Percentiles rank a stretch among this genome's conserved stretches.
phyloP scores from a whole-genome alignment of 257 asterid genomes.

The Perilla frutescens region DNA sequence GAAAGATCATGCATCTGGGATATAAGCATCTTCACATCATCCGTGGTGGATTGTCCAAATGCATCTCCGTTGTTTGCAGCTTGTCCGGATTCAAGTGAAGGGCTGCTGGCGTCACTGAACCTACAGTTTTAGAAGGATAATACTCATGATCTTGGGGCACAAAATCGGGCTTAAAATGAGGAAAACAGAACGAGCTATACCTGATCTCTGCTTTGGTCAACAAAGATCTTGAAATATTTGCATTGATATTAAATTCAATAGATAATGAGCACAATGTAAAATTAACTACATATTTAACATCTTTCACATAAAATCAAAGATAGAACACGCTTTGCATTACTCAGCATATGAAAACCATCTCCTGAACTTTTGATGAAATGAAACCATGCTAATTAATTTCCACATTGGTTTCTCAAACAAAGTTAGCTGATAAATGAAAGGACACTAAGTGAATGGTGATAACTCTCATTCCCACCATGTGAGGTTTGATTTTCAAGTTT shows the following conservation, averaged over 20 bases:
- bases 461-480: slow-evolving; percentile 5
- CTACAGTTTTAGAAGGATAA: slow-evolving; percentile 21
- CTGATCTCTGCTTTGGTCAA: background rate
- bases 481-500: slow-evolving; percentile 19
- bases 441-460: background rate
- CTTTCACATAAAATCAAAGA: background rate
- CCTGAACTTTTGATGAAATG: background rate
- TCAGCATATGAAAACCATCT: slow-evolving; percentile 12
- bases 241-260: background rate
- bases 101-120: slow-evolving; percentile 28
- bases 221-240: background rate
- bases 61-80: slow-evolving; percentile 32
- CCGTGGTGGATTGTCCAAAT: slow-evolving; percentile 36
- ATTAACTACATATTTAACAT: background rate
- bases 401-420: background rate
- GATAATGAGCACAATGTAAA: background rate
- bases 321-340: background rate
- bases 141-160: background rate
- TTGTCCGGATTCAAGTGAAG: slow-evolving; percentile 31
- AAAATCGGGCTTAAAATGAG: background rate
- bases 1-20: slow-evolving; percentile 58
- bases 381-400: background rate
- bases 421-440: slow-evolving; percentile 1
- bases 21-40: slow-evolving; percentile 44
- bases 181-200: background rate